Evolutionary conservation across 192 early-diverging fungal species (phyloP), one percentile per base, ranked within the genome.

Genomic region (Mortierella alpina): DNA sequence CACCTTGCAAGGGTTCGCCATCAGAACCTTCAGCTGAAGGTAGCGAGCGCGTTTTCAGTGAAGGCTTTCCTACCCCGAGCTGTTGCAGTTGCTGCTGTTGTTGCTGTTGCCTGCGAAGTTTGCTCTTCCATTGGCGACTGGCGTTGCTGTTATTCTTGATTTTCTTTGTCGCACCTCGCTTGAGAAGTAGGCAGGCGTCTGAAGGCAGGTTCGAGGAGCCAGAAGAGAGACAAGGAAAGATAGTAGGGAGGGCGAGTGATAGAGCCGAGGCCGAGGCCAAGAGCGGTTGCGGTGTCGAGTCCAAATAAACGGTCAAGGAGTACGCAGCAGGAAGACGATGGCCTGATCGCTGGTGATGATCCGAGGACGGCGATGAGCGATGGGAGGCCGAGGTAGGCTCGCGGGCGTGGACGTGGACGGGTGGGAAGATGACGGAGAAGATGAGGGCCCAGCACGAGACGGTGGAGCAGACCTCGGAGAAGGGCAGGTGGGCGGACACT

Each of bases 381-480:
- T 41, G 20, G 13, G 47, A 6, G 22, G 73, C 12, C 2, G 67
- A 7, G 46, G 15, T 11, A 31, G 31, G 6, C 22, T 59, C 63
- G 40, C 66, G 59, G 31, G 55, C 59, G 45, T 66, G 56, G 57
- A 46, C 58, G 45, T 65, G 66, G 39, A 57, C 40, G 17, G 76
- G 61, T 2, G 76, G 76, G 46, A 79, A 53, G 59, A 79, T 71
- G 59, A 79, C 69, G 7, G 76, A 72, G 53, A 79, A 66, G 53
- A 79, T 41, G 50, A 79, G 63, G 20, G 76, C 76, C 76, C 76
- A 79, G 59, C 68, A 70, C 17, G 76, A 79, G 58, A 79, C 74
- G 47, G 66, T 79, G 39, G 76, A 79, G 44, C 69, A 79, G 49
- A 79, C 64, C 11, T 79, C 76, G 31, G 76, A 67, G 69, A 79